These are phyloP conservation scores for Solanum medicagineum DNA, from an alignment of 257 asterid species.

Conservation along the genomic window DNA sequence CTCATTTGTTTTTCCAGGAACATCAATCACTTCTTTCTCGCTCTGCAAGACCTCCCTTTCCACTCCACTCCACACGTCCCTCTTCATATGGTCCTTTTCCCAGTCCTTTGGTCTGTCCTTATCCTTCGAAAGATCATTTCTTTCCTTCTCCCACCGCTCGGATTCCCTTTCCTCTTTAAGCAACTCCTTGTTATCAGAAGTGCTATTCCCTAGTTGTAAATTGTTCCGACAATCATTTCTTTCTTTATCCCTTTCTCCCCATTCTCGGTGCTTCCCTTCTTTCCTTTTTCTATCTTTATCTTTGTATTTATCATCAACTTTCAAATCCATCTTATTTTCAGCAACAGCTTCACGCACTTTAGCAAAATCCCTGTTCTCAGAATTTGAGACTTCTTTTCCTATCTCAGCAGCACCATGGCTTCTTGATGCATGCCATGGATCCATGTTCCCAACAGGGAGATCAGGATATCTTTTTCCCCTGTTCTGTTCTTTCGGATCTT, in stretches of 20 bases:
- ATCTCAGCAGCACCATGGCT: slow-evolving; percentile 44
- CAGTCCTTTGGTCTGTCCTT: slow-evolving; percentile 56
- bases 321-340: slow-evolving; percentile 66
- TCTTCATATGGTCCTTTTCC: slow-evolving; percentile 65
- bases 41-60: slow-evolving; percentile 50
- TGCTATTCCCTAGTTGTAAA: slow-evolving; percentile 40
- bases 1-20: slow-evolving; percentile 47
- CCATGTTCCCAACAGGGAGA: slow-evolving; percentile 39
- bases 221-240: slow-evolving; percentile 57
- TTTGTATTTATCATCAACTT: slow-evolving; percentile 71
- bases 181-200: slow-evolving; percentile 53
- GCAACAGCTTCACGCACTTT: slow-evolving; percentile 74
- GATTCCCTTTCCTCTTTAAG: slow-evolving; percentile 65
- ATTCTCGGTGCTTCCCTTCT: slow-evolving; percentile 83
- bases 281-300: slow-evolving; percentile 86
- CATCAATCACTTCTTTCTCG: slow-evolving; percentile 49
- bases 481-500: slow-evolving; percentile 47
- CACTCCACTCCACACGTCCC: slow-evolving; percentile 55
- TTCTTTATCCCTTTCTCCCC: slow-evolving; percentile 90
- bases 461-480: slow-evolving; percentile 53
- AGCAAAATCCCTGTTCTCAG: slow-evolving; percentile 39
- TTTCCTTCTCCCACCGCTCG: slow-evolving; percentile 71
- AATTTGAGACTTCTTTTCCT: slow-evolving; percentile 43
- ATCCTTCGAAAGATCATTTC: slow-evolving; percentile 55
- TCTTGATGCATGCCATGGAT: slow-evolving; percentile 48